Base-by-base conservation (phyloP, 371 early-diverging fungal species). In the Massospora cicadina region DNA sequence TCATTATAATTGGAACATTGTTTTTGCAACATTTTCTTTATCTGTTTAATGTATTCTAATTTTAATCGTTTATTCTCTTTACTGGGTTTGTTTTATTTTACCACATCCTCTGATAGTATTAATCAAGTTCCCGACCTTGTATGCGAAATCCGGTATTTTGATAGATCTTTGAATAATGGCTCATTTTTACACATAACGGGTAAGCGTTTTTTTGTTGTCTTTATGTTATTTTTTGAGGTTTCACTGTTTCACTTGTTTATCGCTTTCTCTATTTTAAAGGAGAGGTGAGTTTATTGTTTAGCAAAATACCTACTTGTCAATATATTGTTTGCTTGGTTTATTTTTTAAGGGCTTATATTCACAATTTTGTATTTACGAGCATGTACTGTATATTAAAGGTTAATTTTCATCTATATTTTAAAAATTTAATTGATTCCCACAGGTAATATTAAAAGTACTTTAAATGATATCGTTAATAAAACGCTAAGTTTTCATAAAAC, bases 181-280 rank as follows among this genome's bases (percentile, higher is more conserved):
- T 73, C 71, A 60, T 76, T 77, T 43, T 67, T 75, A 60, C 75
- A 76, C 58, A 68, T 76, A 13, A 75, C 77, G 26, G 74, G 74
- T 76, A 73, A 43, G 30, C 7, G 26, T 1, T 28, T 24, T 43
- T 43, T 43, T 43, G 43, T 43, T 43, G 43, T 43, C 43, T 43
- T 43, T 43, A 10, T 5, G 43, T 29, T 33, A 1, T 0, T 0
- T 5, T 17, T 43, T 43, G 43, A 43, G 17, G 43, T 43, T 43
- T 43, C 17, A 43, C 17, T 43, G 10, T 43, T 43, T 43, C 17
- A 43, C n/a, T n/a, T n/a, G n/a, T n/a, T n/a, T n/a, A n/a, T n/a
- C 17, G 43, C 43, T 43, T 43, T 43, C 17, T 43, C 25, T 13
- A 31, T 43, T 43, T 17, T 43, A 5, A 43, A 43, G 17, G 43